Conservation (phyloP, 805 yeast genomes). For the Starmerella bacillaris region DNA sequence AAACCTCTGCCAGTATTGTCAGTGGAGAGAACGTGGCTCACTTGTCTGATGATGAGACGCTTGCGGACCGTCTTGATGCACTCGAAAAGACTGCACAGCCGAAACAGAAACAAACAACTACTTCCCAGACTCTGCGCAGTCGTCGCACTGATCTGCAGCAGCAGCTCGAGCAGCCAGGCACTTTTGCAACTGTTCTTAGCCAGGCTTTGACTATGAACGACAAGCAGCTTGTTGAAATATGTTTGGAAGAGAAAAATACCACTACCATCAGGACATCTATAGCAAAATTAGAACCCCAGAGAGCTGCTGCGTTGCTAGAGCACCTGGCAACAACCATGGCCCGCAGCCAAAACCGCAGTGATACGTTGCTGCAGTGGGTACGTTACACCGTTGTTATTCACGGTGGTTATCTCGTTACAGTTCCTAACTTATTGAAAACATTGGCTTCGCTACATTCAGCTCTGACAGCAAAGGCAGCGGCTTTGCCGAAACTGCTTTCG, state of each 20-base stretch:
- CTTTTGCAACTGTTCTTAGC: conserved; percentile 64
- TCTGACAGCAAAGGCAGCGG: conserved; percentile 36
- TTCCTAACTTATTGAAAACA: conserved; percentile 35
- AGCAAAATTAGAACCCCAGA: conserved; percentile 32
- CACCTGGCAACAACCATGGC: conserved; percentile 32
- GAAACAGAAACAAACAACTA: conserved; percentile 1
- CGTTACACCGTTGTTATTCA: conserved; percentile 60
- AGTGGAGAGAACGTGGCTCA: conserved; percentile 23
- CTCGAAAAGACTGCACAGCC: conserved; percentile 17
- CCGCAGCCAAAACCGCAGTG: conserved; percentile 37
- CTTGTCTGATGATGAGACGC: conserved; percentile 24
- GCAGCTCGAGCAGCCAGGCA: conserved; percentile 43
- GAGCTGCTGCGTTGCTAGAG: conserved; percentile 31
- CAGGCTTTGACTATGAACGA: conserved; percentile 84
- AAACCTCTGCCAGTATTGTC: conserved; percentile 21
- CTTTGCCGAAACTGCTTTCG: conserved; percentile 50
- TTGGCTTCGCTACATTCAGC: conserved; percentile 41
- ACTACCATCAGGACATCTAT: conserved; percentile 37
- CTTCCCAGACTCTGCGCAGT: conserved; percentile 10
- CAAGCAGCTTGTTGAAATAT: conserved; percentile 67
- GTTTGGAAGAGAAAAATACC: conserved; percentile 39
- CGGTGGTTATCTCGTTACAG: conserved; percentile 43
- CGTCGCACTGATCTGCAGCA: conserved; percentile 21
- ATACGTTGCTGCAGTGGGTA: conserved; percentile 45
- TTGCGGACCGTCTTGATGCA: conserved; percentile 27